These are phyloP conservation scores for Lignosus rhinocerotis DNA, from an alignment of 1,284 basidiomycete species.

Conservation along the genomic window DNA sequence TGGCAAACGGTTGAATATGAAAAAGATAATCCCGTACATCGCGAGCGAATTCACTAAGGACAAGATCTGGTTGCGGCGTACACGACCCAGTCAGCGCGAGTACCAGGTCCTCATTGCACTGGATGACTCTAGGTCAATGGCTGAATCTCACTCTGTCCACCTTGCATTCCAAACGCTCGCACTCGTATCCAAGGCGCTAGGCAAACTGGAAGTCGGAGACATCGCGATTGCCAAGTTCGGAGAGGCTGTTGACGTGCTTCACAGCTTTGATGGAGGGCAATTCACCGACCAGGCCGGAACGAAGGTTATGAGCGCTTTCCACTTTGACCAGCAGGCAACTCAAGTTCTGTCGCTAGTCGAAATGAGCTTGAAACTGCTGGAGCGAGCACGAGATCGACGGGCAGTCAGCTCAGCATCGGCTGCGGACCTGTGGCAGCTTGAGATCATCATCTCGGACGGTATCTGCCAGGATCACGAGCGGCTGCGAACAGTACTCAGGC, in stretches of 20 bases:
- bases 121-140: constrained; percentile 97
- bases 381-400: constrained; percentile 71
- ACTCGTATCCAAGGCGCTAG: constrained; percentile 88
- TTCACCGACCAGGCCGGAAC: constrained; percentile 83
- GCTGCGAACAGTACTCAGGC: constrained; percentile 79
- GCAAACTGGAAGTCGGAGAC: constrained; percentile 93
- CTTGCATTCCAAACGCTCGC: constrained; percentile 95
- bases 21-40: constrained; percentile 98
- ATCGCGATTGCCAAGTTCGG: constrained; percentile 93
- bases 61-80: constrained; percentile 98
- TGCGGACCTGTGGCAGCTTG: constrained; percentile 93
- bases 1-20: constrained; percentile 98
- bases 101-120: constrained; percentile 96
- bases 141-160: constrained; percentile 90
- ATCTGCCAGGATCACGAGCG: constrained; percentile 95
- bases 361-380: constrained; percentile 77
- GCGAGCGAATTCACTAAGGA: constrained; percentile 99
- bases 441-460: constrained; percentile 99
- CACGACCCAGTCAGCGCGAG: constrained; percentile 90
- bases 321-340: constrained; percentile 90
- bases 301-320: constrained; percentile 82
- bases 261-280: constrained; percentile 78
- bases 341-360: constrained; percentile 89
- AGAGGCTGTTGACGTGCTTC: constrained; percentile 83
- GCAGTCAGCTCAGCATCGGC: constrained; percentile 61